Evolutionary conservation across 352 stramenopile species (phyloP).

Genomic region (Nannochloropsis limnetica): DNA sequence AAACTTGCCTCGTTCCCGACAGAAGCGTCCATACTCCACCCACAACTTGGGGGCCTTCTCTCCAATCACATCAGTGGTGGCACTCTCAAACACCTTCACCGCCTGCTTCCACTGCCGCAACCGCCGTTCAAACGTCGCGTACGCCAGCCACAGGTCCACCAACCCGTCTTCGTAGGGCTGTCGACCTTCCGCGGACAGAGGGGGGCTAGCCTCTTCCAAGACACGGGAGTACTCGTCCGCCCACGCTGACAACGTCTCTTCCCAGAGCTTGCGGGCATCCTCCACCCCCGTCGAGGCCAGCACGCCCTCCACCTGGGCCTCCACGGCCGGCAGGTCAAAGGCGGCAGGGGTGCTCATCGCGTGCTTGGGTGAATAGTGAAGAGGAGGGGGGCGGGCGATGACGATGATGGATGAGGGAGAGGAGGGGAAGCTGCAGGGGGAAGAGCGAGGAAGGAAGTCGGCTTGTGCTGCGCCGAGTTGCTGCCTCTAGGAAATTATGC

Average conservation of each 20-base stretch:
- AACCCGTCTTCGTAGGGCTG: constrained; percentile 23
- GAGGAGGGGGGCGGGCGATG: background rate
- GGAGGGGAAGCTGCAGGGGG: background rate
- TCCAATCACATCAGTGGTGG: constrained; percentile 34
- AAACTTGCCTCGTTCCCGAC: background rate
- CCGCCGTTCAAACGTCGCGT: constrained; percentile 35
- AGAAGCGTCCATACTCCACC: constrained; percentile 37
- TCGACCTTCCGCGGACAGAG: background rate
- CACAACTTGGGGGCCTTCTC: background rate
- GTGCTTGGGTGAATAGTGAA: background rate
- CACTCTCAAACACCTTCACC: constrained; percentile 40
- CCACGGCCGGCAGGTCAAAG: background rate
- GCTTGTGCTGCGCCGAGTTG: background rate
- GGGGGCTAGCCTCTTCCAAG: constrained; percentile 4
- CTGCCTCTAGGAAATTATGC: background rate
- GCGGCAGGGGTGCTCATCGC: background rate
- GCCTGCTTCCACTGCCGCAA: constrained; percentile 42
- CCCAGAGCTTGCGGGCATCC: constrained; percentile 16
- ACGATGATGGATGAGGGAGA: background rate
- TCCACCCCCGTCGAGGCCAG: background rate
- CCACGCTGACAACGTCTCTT: constrained; percentile 22
- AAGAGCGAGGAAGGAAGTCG: no score
- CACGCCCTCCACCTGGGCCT: constrained; percentile 19
- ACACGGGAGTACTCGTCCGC: constrained; percentile 33
- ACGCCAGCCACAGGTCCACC: constrained; percentile 37